Evolutionary conservation across 2,329 filamentous ascomycete genomes (phyloP).

Genomic region (Neofusicoccum ribis): DNA sequence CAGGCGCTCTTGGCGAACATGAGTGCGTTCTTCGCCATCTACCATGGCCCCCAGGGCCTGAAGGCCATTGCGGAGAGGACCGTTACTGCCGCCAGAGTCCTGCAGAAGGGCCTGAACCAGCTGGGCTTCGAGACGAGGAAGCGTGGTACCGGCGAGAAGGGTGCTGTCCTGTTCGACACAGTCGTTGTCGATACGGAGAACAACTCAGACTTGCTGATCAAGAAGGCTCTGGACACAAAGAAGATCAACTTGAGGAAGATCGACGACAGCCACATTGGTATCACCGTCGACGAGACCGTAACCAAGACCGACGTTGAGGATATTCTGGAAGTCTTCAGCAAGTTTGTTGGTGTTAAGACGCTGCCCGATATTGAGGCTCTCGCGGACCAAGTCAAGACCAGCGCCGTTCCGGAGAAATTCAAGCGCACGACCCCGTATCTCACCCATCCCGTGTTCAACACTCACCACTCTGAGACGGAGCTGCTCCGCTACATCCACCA

Average conservation of each 20-base stretch:
- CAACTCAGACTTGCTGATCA: conserved; percentile 54
- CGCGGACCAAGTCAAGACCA: conserved; percentile 11
- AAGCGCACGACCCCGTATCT: conserved; percentile 74
- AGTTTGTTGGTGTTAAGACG: conserved; percentile 45
- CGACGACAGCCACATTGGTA: conserved; percentile 61
- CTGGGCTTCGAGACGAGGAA: conserved; percentile 65
- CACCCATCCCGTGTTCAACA: conserved; percentile 92
- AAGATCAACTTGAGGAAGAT: conserved; percentile 65
- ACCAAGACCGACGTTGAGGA: conserved; percentile 56
- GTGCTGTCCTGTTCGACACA: conserved; percentile 74
- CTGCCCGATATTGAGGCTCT: conserved; percentile 39
- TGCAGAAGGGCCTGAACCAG: conserved; percentile 64
- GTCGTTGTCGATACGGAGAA: conserved; percentile 61
- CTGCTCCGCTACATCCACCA: conserved; percentile 91
- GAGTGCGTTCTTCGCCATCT: conserved; percentile 91
- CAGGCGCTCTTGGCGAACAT: conserved; percentile 94
- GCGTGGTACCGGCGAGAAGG: conserved; percentile 57
- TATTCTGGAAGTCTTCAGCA: conserved; percentile 59
- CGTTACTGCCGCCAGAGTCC: conserved; percentile 67
- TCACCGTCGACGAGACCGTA: conserved; percentile 78
- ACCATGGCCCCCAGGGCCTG: conserved; percentile 83
- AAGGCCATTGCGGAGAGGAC: conserved; percentile 80
- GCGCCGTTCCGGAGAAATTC: conserved; percentile 56
- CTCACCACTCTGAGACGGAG: conserved; percentile 91
- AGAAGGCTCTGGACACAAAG: conserved; percentile 52